Conservation (phyloP, 768 basidiomycete genomes). For the Suillus decipiens region DNA sequence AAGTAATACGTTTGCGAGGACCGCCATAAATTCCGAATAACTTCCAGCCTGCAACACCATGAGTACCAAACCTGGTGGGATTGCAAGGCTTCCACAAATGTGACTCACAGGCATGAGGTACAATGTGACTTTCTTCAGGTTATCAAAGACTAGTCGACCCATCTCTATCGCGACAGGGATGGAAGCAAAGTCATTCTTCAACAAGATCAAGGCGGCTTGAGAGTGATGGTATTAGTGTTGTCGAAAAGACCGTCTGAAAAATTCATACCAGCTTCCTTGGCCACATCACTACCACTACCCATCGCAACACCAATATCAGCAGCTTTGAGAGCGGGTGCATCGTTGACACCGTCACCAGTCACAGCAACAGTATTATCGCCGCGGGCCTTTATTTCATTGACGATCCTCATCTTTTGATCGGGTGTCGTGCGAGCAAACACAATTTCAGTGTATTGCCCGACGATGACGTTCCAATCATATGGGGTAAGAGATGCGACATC, state of each 20-base stretch:
- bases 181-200: constrained; percentile 52
- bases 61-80: constrained; percentile 2
- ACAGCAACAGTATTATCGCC: constrained; percentile 45
- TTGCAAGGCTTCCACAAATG: neutral
- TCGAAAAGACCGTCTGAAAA: constrained; percentile 18
- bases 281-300: constrained; percentile 40
- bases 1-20: constrained; percentile 50
- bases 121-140: constrained; percentile 45
- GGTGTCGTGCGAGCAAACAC: constrained; percentile 51
- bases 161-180: constrained; percentile 52
- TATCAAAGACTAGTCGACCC: constrained; percentile 53
- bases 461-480: constrained; percentile 35
- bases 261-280: constrained; percentile 47
- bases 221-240: neutral
- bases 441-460: constrained; percentile 35
- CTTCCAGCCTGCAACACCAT: constrained; percentile 36
- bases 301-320: constrained; percentile 51
- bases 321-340: constrained; percentile 43
- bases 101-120: constrained; percentile 34
- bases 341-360: constrained; percentile 52
- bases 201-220: constrained; percentile 41
- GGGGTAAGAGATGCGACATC: constrained; percentile 33
- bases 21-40: constrained; percentile 53
- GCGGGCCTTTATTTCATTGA: constrained; percentile 45
- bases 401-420: constrained; percentile 52